Conservation (phyloP, 306 rosid species). For the Cajanus cajan region DNA sequence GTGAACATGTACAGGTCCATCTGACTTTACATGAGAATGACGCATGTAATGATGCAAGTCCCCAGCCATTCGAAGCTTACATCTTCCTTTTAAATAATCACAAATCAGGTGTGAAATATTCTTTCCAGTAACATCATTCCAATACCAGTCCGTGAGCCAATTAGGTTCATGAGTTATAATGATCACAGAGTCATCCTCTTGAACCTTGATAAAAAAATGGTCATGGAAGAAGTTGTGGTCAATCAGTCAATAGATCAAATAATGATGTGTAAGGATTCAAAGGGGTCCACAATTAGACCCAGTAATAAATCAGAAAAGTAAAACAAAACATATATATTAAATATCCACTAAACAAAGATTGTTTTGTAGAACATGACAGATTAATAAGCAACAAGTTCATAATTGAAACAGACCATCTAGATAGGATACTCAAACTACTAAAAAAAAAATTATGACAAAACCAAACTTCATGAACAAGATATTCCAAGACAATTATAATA, state of each 20-base stretch:
- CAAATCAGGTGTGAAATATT: conserved; percentile 76
- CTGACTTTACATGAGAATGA: conserved; percentile 79
- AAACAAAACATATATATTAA: not conserved
- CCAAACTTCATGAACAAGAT: not conserved
- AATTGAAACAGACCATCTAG: not conserved
- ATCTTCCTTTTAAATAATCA: conserved; percentile 88
- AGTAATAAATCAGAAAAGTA: not conserved
- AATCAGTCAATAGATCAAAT: conserved; percentile 14
- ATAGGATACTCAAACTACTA: not conserved
- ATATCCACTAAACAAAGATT: conserved; percentile 10
- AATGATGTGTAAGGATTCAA: not conserved
- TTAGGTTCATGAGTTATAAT: conserved; percentile 90
- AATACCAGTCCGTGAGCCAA: conserved; percentile 97
- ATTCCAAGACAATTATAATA: not conserved
- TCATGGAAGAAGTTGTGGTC: conserved; percentile 25
- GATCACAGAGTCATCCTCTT: conserved; percentile 80
- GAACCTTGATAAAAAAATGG: conserved; percentile 57
- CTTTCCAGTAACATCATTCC: conserved; percentile 82
- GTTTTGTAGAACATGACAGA: not conserved
- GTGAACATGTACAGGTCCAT: conserved; percentile 68
- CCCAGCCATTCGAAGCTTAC: conserved; percentile 96
- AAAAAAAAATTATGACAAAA: not conserved
- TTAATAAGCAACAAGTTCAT: conserved; percentile 8
- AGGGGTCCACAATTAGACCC: not conserved
- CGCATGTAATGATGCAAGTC: conserved; percentile 99